phyloP scores from a whole-genome alignment of 495 filamentous ascomycete genomes.

The Penicillium canariense region DNA sequence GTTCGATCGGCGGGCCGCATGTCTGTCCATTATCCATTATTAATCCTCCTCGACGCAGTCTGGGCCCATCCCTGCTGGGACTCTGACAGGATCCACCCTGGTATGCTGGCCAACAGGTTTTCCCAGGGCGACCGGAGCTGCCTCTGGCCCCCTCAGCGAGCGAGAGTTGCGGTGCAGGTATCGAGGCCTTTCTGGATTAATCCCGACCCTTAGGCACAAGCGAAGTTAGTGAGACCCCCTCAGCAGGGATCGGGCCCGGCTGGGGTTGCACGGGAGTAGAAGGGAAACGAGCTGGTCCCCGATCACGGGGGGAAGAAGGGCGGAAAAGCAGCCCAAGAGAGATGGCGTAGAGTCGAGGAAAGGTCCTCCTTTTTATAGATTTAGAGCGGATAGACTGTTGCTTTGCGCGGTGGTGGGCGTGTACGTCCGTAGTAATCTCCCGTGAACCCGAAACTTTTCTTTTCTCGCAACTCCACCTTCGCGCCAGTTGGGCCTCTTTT shows the following conservation, averaged over 20 bases:
- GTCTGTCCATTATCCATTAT: not conserved
- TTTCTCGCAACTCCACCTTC: constrained; percentile 39
- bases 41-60: constrained; percentile 2
- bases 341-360: too few relatives aligned
- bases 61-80: constrained; percentile 14
- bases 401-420: too few relatives aligned
- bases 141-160: too few relatives aligned
- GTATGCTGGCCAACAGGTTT: not conserved
- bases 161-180: too few relatives aligned
- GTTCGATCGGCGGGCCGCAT: too few relatives aligned
- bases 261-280: constrained; percentile 2
- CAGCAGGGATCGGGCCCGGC: not conserved
- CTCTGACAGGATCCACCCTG: constrained; percentile 23
- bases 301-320: constrained; percentile 1
- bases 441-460: constrained; percentile 37
- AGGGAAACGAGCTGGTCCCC: not conserved
- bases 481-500: constrained; percentile 22
- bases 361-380: too few relatives aligned
- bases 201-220: too few relatives aligned
- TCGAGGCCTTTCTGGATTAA: too few relatives aligned
- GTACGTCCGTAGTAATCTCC: constrained; percentile 13
- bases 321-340: too few relatives aligned
- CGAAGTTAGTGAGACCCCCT: not conserved
- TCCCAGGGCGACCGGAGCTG: not conserved
- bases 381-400: too few relatives aligned